These are phyloP conservation scores for Leccinum ochraceum DNA, from an alignment of 768 basidiomycete species.

Conservation along the genomic window DNA sequence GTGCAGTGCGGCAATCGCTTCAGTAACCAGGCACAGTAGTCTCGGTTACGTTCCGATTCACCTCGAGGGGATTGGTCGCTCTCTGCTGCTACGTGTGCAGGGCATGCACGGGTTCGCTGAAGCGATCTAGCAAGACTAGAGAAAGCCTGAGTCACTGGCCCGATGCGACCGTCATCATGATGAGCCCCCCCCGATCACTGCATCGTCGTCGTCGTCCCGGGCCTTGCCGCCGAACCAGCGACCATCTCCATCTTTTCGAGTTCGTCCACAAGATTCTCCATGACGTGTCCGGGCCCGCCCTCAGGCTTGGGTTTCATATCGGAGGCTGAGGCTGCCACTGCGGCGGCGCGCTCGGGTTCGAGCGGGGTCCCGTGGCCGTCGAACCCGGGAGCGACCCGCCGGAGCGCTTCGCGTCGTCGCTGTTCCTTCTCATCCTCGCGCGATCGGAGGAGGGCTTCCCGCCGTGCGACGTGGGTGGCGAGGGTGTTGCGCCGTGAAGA, in stretches of 20 bases:
- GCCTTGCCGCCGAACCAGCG: not conserved
- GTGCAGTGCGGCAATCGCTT: not conserved
- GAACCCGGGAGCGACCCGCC: slow-evolving; percentile 83
- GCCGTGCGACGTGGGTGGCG: slow-evolving; percentile 61
- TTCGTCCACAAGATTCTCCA: slow-evolving; percentile 83
- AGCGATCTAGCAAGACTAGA: not conserved
- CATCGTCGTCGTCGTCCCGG: not conserved
- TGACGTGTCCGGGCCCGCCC: slow-evolving; percentile 47
- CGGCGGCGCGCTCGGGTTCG: slow-evolving; percentile 23
- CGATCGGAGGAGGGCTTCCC: slow-evolving; percentile 67
- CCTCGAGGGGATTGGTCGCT: not conserved
- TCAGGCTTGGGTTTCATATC: not conserved
- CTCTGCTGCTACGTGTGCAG: not conserved
- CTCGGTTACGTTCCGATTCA: not conserved
- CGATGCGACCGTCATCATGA: no score
- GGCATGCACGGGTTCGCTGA: not conserved
- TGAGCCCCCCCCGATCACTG: not conserved
- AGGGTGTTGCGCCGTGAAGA: slow-evolving; percentile 69
- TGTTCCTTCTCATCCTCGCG: slow-evolving; percentile 80
- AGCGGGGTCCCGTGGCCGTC: slow-evolving; percentile 63
- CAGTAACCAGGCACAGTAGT: not conserved
- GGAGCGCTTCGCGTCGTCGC: slow-evolving; percentile 61
- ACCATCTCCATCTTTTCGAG: slow-evolving; percentile 63
- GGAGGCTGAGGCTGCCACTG: not conserved
- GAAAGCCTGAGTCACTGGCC: no score